phyloP scores from a whole-genome alignment of 2,329 filamentous ascomycete genomes.

The Plectosphaerella sp. region DNA sequence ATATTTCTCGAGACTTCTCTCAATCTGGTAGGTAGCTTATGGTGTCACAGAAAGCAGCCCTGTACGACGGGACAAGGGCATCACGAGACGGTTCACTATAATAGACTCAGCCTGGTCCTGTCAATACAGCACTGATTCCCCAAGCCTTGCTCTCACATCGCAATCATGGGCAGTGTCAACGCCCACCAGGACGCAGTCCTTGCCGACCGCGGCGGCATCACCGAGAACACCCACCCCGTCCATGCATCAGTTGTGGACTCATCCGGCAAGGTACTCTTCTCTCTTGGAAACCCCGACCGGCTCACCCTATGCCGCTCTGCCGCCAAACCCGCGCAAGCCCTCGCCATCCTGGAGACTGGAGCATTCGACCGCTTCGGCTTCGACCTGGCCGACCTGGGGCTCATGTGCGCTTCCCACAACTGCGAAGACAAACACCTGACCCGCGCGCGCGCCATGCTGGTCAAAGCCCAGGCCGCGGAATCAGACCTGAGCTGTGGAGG shows the following conservation, averaged over 20 bases:
- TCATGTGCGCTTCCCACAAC: slow-evolving; percentile 43
- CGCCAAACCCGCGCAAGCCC: slow-evolving; percentile 39
- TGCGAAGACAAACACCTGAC: slow-evolving; percentile 34
- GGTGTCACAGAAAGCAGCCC: too few relatives aligned
- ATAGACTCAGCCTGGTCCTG: too few relatives aligned
- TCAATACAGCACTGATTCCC: too few relatives aligned
- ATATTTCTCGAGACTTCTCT: too few relatives aligned
- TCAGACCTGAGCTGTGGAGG: slow-evolving; percentile 35
- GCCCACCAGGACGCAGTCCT: slow-evolving; percentile 22
- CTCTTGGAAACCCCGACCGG: slow-evolving; percentile 33
- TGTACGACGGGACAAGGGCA: too few relatives aligned
- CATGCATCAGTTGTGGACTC: slow-evolving; percentile 36
- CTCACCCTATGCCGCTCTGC: slow-evolving; percentile 38
- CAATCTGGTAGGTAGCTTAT: too few relatives aligned
- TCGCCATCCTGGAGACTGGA: slow-evolving; percentile 37
- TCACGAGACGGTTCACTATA: too few relatives aligned
- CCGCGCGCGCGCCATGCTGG: slow-evolving; percentile 31
- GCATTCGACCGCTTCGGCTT: slow-evolving; percentile 29
- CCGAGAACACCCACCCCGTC: slow-evolving; percentile 39
- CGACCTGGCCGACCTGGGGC: slow-evolving; percentile 34
- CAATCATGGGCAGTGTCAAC: not conserved
- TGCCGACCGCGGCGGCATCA: slow-evolving; percentile 29
- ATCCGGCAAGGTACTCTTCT: slow-evolving; percentile 29
- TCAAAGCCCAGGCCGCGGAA: slow-evolving; percentile 25
- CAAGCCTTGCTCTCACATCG: not conserved